These are phyloP conservation scores for Penicillium simplicissimum DNA, from an alignment of 495 filamentous ascomycete species.

Conservation along the genomic window DNA sequence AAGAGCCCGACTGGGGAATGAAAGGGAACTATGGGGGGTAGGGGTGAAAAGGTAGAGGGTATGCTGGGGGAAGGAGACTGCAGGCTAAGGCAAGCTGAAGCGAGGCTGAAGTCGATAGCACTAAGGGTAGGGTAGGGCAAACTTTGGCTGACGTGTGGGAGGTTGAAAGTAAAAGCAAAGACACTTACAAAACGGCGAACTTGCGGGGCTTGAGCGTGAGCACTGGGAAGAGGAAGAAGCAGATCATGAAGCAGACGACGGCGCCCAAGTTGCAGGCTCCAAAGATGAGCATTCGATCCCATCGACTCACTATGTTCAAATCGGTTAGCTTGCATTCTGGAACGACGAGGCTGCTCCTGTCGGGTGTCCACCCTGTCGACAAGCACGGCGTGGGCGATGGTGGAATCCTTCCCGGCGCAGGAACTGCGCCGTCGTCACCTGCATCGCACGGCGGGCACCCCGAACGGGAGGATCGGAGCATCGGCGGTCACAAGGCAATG, in stretches of 20 bases:
- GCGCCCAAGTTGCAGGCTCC: slow-evolving; percentile 89
- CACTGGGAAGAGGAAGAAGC: slow-evolving; percentile 84
- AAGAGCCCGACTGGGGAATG: slow-evolving; percentile 9
- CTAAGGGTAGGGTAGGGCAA: slow-evolving; percentile 14
- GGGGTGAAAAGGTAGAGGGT: not conserved
- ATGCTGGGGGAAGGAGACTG: not conserved
- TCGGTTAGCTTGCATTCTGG: slow-evolving; percentile 21
- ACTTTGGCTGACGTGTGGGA: slow-evolving; percentile 2
- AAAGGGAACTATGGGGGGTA: not conserved
- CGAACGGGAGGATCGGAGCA: slow-evolving; percentile 27
- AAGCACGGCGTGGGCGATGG: slow-evolving; percentile 19
- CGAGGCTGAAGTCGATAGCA: slow-evolving; percentile 5
- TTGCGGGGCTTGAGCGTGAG: slow-evolving; percentile 79
- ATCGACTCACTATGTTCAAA: slow-evolving; percentile 77
- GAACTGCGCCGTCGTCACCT: slow-evolving; percentile 44
- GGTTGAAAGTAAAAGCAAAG: not conserved
- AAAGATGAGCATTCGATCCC: slow-evolving; percentile 94
- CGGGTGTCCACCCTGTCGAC: slow-evolving; percentile 22
- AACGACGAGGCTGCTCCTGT: slow-evolving; percentile 13
- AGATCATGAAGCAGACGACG: slow-evolving; percentile 85
- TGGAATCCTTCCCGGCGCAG: slow-evolving; percentile 41
- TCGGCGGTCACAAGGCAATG: slow-evolving; percentile 19
- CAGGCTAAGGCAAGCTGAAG: slow-evolving; percentile 4
- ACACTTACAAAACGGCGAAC: slow-evolving; percentile 92
- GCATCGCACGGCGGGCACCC: slow-evolving; percentile 20